phyloP scores from a whole-genome alignment of 2,329 filamentous ascomycete species.

The Aschersonia sp. region DNA sequence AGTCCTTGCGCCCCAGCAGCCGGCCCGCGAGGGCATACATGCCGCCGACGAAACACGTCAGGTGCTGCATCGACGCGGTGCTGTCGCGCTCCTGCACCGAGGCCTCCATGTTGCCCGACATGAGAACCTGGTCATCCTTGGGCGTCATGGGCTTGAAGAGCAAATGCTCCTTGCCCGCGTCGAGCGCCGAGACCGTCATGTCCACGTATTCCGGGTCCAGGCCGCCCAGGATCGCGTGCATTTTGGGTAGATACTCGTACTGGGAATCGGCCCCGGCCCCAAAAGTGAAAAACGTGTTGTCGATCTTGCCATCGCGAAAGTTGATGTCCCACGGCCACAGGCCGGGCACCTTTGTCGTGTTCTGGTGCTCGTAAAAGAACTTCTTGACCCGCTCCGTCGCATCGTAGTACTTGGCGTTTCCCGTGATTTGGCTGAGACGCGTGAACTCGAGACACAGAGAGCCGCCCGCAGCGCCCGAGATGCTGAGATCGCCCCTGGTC shows the following conservation, averaged over 20 bases:
- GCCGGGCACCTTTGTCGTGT: conserved; percentile 52
- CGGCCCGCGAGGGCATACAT: conserved; percentile 54
- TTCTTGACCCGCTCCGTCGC: conserved; percentile 61
- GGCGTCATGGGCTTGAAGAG: conserved; percentile 56
- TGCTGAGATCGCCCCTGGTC: conserved; percentile 19
- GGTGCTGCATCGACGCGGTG: conserved; percentile 33
- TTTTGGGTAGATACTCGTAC: conserved; percentile 48
- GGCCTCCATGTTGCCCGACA: conserved; percentile 30
- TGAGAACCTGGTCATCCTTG: conserved; percentile 41
- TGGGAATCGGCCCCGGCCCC: conserved; percentile 32
- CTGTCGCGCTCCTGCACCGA: conserved; percentile 14
- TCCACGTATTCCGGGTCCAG: conserved; percentile 44
- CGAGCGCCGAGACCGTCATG: conserved; percentile 50
- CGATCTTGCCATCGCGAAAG: conserved; percentile 35
- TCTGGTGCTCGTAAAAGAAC: conserved; percentile 50
- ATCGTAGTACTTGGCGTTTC: conserved; percentile 60
- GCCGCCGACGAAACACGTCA: conserved; percentile 57
- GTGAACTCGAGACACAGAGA: conserved; percentile 64
- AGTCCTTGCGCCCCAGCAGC: conserved; percentile 35
- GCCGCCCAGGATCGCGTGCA: conserved; percentile 49
- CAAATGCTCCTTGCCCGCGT: conserved; percentile 44
- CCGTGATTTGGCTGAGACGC: conserved; percentile 57
- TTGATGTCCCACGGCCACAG: conserved; percentile 58
- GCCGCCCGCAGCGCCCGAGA: conserved; percentile 35
- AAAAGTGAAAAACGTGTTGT: conserved; percentile 24